Percentiles rank a stretch among this genome's conserved stretches.
These are phyloP conservation scores for Diplodia sapinea DNA, from an alignment of 2,329 filamentous ascomycete genomes.

Conservation along the genomic window DNA sequence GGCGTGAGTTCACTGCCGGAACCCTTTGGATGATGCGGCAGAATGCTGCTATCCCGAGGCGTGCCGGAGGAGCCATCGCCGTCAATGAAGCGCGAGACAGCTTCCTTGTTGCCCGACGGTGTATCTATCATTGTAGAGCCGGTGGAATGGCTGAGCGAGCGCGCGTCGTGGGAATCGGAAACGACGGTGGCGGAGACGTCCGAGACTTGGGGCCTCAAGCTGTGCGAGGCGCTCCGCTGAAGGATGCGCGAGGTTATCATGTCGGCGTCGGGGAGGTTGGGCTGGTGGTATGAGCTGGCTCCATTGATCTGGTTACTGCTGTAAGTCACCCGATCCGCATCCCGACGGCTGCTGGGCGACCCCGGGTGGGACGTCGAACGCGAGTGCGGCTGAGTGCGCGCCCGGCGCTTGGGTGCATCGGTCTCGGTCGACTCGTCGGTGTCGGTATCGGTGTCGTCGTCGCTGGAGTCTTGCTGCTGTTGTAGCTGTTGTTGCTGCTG, in stretches of 20 bases:
- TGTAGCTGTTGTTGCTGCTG: slow-evolving; percentile 31
- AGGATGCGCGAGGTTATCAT: slow-evolving; percentile 72
- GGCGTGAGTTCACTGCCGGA: slow-evolving; percentile 38
- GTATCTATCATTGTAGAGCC: slow-evolving; percentile 49
- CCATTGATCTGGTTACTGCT: slow-evolving; percentile 39
- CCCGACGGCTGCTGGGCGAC: slow-evolving; percentile 39
- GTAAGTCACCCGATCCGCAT: slow-evolving; percentile 23
- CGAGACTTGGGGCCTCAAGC: slow-evolving; percentile 69
- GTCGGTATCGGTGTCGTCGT: slow-evolving; percentile 24
- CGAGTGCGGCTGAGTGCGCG: slow-evolving; percentile 33
- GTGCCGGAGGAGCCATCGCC: slow-evolving; percentile 50
- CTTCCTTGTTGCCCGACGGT: slow-evolving; percentile 43
- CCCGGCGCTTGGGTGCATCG: slow-evolving; percentile 15
- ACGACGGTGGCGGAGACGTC: slow-evolving; percentile 61
- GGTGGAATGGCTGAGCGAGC: slow-evolving; percentile 42
- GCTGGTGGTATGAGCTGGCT: slow-evolving; percentile 42
- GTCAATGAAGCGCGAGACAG: slow-evolving; percentile 55
- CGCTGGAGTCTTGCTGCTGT: slow-evolving; percentile 27
- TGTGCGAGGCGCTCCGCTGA: slow-evolving; percentile 66
- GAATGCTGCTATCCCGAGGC: slow-evolving; percentile 47
- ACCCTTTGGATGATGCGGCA: slow-evolving; percentile 39
- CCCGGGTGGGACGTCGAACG: slow-evolving; percentile 36
- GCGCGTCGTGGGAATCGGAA: slow-evolving; percentile 44
- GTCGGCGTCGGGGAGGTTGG: slow-evolving; percentile 59
- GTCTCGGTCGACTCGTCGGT: slow-evolving; percentile 34